Evolutionary conservation across 495 filamentous ascomycete genomes (phyloP).

Genomic region (Penicillium macrosclerotiorum): DNA sequence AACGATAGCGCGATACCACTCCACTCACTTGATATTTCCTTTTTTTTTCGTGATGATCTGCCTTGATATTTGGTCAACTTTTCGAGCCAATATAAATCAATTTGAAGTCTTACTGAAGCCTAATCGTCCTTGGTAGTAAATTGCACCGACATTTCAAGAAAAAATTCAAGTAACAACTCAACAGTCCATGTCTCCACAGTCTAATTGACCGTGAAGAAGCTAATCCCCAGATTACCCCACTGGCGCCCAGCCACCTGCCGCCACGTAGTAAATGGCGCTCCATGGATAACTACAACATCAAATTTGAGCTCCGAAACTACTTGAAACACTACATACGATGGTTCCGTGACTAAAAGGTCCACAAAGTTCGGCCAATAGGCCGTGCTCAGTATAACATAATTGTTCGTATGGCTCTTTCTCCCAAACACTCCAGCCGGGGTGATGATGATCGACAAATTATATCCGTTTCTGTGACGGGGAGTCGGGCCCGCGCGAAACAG

Average conservation of each 20-base stretch:
- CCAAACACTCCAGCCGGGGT: background rate
- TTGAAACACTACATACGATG: background rate
- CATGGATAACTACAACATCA: background rate
- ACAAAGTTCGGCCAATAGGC: background rate
- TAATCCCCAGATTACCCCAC: slow-evolving; percentile 8
- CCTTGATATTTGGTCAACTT: background rate
- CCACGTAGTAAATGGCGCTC: background rate
- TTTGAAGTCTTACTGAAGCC: background rate
- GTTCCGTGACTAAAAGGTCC: slow-evolving; percentile 9
- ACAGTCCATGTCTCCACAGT: background rate
- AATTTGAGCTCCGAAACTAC: background rate
- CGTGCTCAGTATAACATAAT: background rate
- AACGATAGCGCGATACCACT: slow-evolving; percentile 27
- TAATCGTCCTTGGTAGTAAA: too few species aligned
- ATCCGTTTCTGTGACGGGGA: slow-evolving; percentile 18
- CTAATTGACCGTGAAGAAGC: slow-evolving; percentile 1
- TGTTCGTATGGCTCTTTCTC: background rate
- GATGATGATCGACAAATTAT: slow-evolving; percentile 11
- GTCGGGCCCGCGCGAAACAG: slow-evolving; percentile 10
- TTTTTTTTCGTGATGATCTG: background rate
- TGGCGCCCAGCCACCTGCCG: background rate
- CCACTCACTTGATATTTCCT: slow-evolving; percentile 20
- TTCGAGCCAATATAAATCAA: background rate
- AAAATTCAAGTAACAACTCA: background rate
- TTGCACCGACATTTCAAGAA: background rate